phyloP scores from a whole-genome alignment of 495 filamentous ascomycete genomes.

The Bacidia gigantensis region DNA sequence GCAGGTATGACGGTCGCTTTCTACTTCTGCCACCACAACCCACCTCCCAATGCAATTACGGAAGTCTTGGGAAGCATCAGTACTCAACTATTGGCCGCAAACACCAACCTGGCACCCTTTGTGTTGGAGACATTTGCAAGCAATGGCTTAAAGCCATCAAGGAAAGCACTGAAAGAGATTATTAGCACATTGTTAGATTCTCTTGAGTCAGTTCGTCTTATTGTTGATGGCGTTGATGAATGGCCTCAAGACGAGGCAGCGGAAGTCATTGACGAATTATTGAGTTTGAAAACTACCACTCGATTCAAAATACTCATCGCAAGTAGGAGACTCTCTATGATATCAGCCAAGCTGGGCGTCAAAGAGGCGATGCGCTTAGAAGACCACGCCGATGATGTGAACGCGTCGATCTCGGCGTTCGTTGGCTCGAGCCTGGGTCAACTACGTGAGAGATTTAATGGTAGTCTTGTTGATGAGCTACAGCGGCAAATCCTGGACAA shows the following conservation, averaged over 20 bases:
- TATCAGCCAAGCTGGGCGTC: slow-evolving; percentile 6
- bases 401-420: slow-evolving; percentile 6
- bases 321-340: slow-evolving; percentile 4
- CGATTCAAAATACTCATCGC: slow-evolving; percentile 13
- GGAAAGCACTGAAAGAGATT: slow-evolving; percentile 6
- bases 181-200: slow-evolving; percentile 12
- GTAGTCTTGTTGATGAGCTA: slow-evolving; percentile 7
- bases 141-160: slow-evolving; percentile 10
- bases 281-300: not conserved
- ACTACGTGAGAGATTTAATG: too few relatives aligned
- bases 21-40: slow-evolving; percentile 12
- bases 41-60: not conserved
- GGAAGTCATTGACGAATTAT: slow-evolving; percentile 11
- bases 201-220: slow-evolving; percentile 8
- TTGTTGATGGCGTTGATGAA: slow-evolving; percentile 19
- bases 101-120: slow-evolving; percentile 12
- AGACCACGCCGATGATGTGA: slow-evolving; percentile 4
- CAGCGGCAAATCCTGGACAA: slow-evolving; percentile 1
- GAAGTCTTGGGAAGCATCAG: slow-evolving; percentile 13
- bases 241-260: slow-evolving; percentile 8
- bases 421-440: not conserved
- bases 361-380: slow-evolving; percentile 6
- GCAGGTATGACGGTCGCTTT: slow-evolving; percentile 4
- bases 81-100: slow-evolving; percentile 9
- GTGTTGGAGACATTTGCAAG: slow-evolving; percentile 15